Evolutionary conservation across 202 grass and related monocot species (phyloP), one percentile per base, ranked within the genome.

Genomic region (Eragrostis tef): DNA sequence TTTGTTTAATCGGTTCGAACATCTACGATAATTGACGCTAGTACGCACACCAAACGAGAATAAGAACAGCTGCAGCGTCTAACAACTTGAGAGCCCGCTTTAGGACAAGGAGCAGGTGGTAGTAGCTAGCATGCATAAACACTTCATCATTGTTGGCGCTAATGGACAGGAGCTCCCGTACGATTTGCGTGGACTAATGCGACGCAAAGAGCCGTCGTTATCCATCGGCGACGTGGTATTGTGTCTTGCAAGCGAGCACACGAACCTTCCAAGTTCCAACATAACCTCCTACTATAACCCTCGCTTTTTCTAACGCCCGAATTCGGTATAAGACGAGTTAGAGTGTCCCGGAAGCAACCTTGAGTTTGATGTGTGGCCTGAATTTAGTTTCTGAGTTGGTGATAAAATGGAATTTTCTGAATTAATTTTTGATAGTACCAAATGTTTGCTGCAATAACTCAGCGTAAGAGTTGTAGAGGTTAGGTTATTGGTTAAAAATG

Each of bases 321-420:
- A 73, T 44, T 70, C 9, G 36, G 44, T 70, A 59, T 43, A 70
- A 43, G 11, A 26, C 49, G 27, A 45, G 70, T 49, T 68, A n/a
- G 68, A 62, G 77, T 86, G 50, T 8, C 69, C 13, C 14, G 66
- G 66, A 88, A 85, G 87, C 81, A 76, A 85, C 46, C 63, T 53
- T 21, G 15, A 9, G 1, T 46, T 5, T 61, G 11, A 5, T 4
- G 36, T n/a, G 5, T 0, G 11, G 70, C 0, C 46, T 21, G 58
- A 19, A 62, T 53, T 74, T 65, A 39, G 5, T 39, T 39, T 53
- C 2, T 42, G 53, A n/a, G 44, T 63, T 51, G 13, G 11, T 59
- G 63, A 73, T 69, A 6, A 11, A 59, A 42, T 4, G 56, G 10
- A 1, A 21, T 10, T 46, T 64, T 8, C 14, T 26, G 0, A 5